Evolutionary conservation across 306 rosid genomes (phyloP), one percentile per base, ranked within the genome.

Genomic region (Bauhinia variegata): DNA sequence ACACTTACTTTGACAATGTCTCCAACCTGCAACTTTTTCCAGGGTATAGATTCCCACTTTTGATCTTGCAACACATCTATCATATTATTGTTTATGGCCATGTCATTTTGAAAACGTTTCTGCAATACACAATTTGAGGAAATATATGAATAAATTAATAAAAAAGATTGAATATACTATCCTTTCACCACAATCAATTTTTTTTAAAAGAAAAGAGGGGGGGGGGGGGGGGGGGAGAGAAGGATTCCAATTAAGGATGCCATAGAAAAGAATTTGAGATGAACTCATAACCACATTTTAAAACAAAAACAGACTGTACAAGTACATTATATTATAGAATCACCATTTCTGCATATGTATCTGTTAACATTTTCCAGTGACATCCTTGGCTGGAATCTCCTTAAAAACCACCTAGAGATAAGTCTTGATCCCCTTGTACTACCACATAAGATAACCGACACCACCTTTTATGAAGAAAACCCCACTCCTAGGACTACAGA

Each of bases 21-120:
- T 15, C 97, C 97, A 74, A 88, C 97, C 77, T 88, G 97, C 79
- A 91, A 79, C 80, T 68, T 85, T 82, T 91, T 91, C 97, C 97
- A 91, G 15, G 95, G 89, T 60, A 83, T 80, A 50, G 82, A 68
- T 71, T 74, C 89, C 97, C 97, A 91, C 78, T 82, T 79, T 75
- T 86, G 89, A 82, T 81, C 88, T 83, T 84, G 96, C 80, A 91
- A 72, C 59, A 91, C 86, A 38, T 91, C 89, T 38, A 91, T 79
- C 46, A 13, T 37, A 80, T 81, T 78, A 69, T 85, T 91, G 72
- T 91, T 91, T 68, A 91, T 67, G 37, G 89, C 34, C 97, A 88
- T 81, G 65, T 91, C 97, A 79, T 86, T 91, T 86, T 88, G 97
- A 71, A 91, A 81, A 44, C 97, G 97, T 77, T 91, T 91, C 97